phyloP scores from a whole-genome alignment of 2,329 filamentous ascomycete species.

The Emydomyces testavorans region DNA sequence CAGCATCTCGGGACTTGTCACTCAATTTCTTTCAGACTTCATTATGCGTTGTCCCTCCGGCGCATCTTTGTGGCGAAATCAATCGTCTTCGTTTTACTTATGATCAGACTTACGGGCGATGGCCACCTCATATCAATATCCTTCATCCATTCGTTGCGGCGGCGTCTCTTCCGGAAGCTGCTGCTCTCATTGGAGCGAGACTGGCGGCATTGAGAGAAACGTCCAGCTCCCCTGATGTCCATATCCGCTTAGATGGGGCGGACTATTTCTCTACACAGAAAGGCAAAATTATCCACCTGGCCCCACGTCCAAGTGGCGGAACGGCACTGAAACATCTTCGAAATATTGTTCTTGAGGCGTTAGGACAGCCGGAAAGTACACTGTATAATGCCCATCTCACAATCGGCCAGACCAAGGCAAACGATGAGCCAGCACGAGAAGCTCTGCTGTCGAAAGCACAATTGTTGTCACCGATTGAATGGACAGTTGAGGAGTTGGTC shows the following conservation, averaged over 20 bases:
- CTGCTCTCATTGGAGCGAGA: constrained; percentile 31
- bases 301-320: constrained; percentile 1
- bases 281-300: constrained; percentile 42
- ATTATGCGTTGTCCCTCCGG: constrained; percentile 48
- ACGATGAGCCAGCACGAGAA: constrained; percentile 36
- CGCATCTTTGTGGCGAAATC: constrained; percentile 38
- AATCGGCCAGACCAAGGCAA: constrained; percentile 47
- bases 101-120: constrained; percentile 49
- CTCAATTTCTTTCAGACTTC: constrained; percentile 41
- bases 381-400: constrained; percentile 46
- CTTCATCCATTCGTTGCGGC: constrained; percentile 53
- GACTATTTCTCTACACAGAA: constrained; percentile 42
- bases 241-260: constrained; percentile 16
- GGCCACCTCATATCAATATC: constrained; percentile 57
- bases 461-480: constrained; percentile 40
- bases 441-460: constrained; percentile 44
- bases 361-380: constrained; percentile 21
- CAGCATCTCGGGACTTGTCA: neutral
- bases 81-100: constrained; percentile 50
- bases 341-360: constrained; percentile 25
- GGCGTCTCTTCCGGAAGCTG: constrained; percentile 38
- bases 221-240: neutral
- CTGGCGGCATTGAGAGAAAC: constrained; percentile 16
- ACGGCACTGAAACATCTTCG: constrained; percentile 28
- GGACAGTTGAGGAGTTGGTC: constrained; percentile 40